Evolutionary conservation across 2,329 filamentous ascomycete species (phyloP), one percentile per base, ranked within the genome.

Genomic region (Alternaria conjuncta): DNA sequence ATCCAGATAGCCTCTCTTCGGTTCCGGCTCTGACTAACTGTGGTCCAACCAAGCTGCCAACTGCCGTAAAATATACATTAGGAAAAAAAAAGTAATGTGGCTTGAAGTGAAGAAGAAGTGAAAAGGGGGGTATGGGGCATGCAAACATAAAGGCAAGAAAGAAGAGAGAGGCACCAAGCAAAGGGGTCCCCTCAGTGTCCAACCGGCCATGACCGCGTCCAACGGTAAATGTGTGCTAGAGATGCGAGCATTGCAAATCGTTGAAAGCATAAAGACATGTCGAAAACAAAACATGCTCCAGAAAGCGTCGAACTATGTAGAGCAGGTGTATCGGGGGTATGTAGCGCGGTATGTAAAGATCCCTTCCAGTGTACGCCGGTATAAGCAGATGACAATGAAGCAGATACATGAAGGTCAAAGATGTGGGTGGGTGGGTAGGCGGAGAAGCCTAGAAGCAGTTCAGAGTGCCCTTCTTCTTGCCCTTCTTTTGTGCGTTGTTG

Each of bases 381-480:
- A 65, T 61, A 69, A 66, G 64, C 62, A 69, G 60, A 63, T 71
- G 64, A 66, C 61, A 66, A 67, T 66, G 60, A 69, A 68, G 61
- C 50, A 64, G 51, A 60, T 70, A 71, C 67, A 70, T 53, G 50
- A 63, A 63, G 56, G 51, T 60, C 59, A 67, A 67, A 57, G 56
- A 45, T 61, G 23, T 62, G 43, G 13, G 49, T 53, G 63, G 56
- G 67, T 44, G 57, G 41, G 21, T 53, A 26, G 23, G 59, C 54
- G 26, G 25, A 56, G 45, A 47, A 54, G 55, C 41, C 69, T 93
- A 97, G 86, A 99, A 99, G 87, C 96, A 99, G 85, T 97, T 98
- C 81, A 99, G 87, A 71, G 92, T 94, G 75, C 91, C 89, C 87
- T 97, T 97, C 82, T 96, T 94, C 82, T 96, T 94, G 87, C 95